Evolutionary conservation across 2,329 filamentous ascomycete species (phyloP).

Genomic region (Grosmannia serpens): DNA sequence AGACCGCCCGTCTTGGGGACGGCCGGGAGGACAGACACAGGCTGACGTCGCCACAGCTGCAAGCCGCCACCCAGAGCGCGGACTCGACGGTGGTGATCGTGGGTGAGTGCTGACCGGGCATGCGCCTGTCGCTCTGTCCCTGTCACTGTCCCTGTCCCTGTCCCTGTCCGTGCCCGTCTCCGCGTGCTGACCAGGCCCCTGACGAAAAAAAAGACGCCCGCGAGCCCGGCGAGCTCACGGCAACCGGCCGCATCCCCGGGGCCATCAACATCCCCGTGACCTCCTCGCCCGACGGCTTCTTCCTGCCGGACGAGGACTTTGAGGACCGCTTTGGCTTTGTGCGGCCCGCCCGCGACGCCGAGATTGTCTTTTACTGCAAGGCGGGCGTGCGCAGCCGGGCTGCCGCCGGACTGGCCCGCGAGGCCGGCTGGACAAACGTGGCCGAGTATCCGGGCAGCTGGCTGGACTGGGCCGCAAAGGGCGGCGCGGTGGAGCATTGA

Average conservation of each 20-base stretch:
- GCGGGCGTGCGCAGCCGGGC: conserved; percentile 72
- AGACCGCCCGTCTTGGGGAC: background rate
- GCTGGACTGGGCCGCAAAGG: conserved; percentile 69
- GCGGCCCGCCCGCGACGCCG: conserved; percentile 44
- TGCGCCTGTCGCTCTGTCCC: background rate
- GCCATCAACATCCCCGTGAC: conserved; percentile 74
- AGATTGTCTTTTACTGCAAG: conserved; percentile 85
- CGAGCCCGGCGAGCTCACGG: conserved; percentile 54
- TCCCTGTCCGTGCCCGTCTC: background rate
- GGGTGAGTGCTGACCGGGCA: conserved; percentile 26
- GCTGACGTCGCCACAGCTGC: conserved; percentile 22
- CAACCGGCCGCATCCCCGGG: conserved; percentile 63
- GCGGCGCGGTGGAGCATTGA: conserved; percentile 45
- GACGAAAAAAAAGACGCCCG: conserved; percentile 47
- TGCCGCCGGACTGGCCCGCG: conserved; percentile 64
- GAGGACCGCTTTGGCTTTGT: conserved; percentile 68
- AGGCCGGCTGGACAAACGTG: conserved; percentile 62
- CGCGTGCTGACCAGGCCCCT: background rate
- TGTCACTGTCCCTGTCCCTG: background rate
- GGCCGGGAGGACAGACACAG: background rate
- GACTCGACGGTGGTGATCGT: conserved; percentile 30
- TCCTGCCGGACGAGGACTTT: conserved; percentile 68
- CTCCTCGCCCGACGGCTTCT: conserved; percentile 66
- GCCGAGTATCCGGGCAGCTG: conserved; percentile 67
- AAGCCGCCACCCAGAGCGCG: conserved; percentile 22